phyloP scores from a whole-genome alignment of 805 yeast genomes.

The Spencermartinsiella europaea region DNA sequence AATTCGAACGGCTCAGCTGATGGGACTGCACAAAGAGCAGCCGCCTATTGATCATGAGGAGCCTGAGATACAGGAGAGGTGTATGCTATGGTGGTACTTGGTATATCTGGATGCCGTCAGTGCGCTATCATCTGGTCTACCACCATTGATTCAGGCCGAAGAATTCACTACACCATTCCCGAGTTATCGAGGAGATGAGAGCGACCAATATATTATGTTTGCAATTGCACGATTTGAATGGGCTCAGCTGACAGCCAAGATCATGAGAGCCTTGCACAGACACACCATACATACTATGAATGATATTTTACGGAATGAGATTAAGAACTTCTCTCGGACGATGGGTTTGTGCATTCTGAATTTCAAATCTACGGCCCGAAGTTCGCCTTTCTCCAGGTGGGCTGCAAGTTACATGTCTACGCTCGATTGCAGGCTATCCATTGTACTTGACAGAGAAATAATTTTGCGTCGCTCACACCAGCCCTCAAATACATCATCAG shows the following conservation, averaged over 20 bases:
- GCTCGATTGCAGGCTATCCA: conserved; percentile 2
- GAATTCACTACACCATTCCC: conserved; percentile 1
- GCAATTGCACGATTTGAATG: conserved; percentile 2
- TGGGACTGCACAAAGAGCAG: conserved; percentile 11
- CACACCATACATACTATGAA: not conserved
- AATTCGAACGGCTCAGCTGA: conserved; percentile 10
- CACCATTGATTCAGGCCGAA: conserved; percentile 6
- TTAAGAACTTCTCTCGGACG: not conserved
- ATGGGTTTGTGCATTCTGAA: not conserved
- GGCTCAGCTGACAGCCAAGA: conserved; percentile 1
- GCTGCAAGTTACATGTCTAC: conserved; percentile 7
- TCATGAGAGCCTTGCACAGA: not conserved
- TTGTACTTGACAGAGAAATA: conserved; percentile 7
- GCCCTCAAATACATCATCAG: not conserved
- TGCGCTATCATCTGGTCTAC: conserved; percentile 9
- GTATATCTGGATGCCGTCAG: conserved; percentile 10
- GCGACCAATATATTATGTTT: conserved; percentile 1
- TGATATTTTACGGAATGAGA: not conserved
- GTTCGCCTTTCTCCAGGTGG: conserved; percentile 2
- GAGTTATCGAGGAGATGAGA: not conserved
- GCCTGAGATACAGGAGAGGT: conserved; percentile 5
- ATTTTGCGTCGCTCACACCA: not conserved
- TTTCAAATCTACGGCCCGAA: not conserved
- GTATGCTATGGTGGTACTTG: conserved; percentile 14
- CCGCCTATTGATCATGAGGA: not conserved